phyloP scores from a whole-genome alignment of 1,284 basidiomycete species.

The Tylopilus sp. region DNA sequence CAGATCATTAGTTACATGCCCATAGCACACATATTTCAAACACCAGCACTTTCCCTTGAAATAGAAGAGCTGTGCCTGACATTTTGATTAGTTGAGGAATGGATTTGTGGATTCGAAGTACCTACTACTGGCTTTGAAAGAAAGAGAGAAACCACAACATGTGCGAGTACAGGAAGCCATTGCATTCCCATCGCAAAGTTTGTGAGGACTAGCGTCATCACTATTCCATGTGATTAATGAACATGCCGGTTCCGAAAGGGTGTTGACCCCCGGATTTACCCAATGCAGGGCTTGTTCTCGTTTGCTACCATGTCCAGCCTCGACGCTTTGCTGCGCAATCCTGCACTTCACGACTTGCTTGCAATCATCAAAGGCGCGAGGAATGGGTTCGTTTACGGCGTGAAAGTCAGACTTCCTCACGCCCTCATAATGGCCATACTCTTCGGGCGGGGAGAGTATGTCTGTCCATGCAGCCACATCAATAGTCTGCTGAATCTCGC shows the following conservation, averaged over 20 bases:
- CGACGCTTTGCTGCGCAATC: constrained; percentile 48
- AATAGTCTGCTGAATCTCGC: constrained; percentile 10
- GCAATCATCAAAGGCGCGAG: constrained; percentile 92
- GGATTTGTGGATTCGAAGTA: background rate
- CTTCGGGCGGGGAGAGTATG: constrained; percentile 86
- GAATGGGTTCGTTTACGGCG: constrained; percentile 89
- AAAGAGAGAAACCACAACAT: no score
- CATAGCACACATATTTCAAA: background rate
- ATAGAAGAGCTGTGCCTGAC: background rate
- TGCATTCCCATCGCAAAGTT: no score
- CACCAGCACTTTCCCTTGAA: background rate
- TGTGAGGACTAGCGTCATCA: no score
- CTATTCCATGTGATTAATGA: constrained; percentile 29
- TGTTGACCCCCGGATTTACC: background rate
- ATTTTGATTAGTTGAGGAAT: background rate
- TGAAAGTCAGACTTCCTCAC: constrained; percentile 97
- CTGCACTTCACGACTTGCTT: constrained; percentile 85
- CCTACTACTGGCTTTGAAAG: no score
- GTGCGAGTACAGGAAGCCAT: no score
- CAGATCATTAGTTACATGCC: constrained; percentile 5
- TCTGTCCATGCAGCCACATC: constrained; percentile 17
- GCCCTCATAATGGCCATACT: constrained; percentile 97
- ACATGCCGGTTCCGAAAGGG: background rate
- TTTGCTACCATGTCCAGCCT: constrained; percentile 29
- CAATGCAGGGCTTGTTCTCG: background rate